A percentile compares a stretch with the other conserved stretches of the same genome.
These are phyloP conservation scores for Francoa sonchifolia DNA, from an alignment of 441 rosid species.

Conservation along the genomic window DNA sequence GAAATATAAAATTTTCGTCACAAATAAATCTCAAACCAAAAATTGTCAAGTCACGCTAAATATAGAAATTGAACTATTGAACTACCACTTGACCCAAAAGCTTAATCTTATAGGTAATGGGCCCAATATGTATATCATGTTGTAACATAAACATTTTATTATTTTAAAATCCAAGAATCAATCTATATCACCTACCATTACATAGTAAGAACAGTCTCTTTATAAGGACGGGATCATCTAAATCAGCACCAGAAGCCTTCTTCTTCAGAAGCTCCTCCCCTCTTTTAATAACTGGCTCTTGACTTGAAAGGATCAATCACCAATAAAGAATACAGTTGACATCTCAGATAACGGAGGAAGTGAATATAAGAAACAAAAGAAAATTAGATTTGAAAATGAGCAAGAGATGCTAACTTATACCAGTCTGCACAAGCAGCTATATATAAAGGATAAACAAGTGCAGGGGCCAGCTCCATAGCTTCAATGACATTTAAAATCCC, in stretches of 20 bases:
- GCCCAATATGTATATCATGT: too few species aligned
- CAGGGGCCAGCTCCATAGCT: slow-evolving; percentile 60
- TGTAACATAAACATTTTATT: too few species aligned
- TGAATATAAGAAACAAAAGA: background rate
- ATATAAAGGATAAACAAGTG: slow-evolving; percentile 70
- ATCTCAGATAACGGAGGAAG: slow-evolving; percentile 14
- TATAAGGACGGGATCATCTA: slow-evolving; percentile 67
- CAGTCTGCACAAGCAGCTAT: slow-evolving; percentile 69
- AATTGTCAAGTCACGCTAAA: too few species aligned
- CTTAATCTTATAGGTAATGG: too few species aligned
- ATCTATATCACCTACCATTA: slow-evolving; percentile 43
- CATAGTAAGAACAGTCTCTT: slow-evolving; percentile 58
- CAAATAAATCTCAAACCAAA: too few species aligned
- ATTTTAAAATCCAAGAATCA: slow-evolving; percentile 3
- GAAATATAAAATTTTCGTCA: too few species aligned
- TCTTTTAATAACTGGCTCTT: slow-evolving; percentile 73
- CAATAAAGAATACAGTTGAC: slow-evolving; percentile 15
- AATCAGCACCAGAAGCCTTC: slow-evolving; percentile 56
- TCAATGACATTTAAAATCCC: slow-evolving; percentile 85
- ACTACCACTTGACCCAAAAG: too few species aligned
- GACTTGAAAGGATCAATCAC: slow-evolving; percentile 43
- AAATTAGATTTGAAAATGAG: slow-evolving; percentile 3
- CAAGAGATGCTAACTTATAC: slow-evolving; percentile 22
- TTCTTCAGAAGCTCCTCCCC: slow-evolving; percentile 90
- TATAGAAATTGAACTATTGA: too few species aligned